Percentiles rank a stretch among this genome's conserved stretches.
These are phyloP conservation scores for Scedosporium dehoogii DNA, from an alignment of 2,329 filamentous ascomycete genomes.

Conservation along the genomic window DNA sequence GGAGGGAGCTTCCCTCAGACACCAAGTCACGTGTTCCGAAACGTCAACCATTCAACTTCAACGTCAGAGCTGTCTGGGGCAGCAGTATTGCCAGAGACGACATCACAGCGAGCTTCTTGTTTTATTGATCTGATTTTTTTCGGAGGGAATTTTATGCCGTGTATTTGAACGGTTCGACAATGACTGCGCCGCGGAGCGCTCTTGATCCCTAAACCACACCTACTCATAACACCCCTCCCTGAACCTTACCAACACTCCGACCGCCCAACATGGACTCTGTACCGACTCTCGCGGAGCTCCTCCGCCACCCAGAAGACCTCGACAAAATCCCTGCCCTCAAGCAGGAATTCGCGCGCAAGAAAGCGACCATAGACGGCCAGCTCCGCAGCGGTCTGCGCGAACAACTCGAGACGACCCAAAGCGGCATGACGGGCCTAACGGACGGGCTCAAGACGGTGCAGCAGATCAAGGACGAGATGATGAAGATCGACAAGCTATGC, in stretches of 20 bases:
- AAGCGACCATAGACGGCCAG: slow-evolving; percentile 81
- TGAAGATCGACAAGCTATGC: slow-evolving; percentile 95
- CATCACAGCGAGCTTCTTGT: not conserved
- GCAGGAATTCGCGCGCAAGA: slow-evolving; percentile 89
- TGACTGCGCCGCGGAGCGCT: not conserved
- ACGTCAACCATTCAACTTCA: not conserved
- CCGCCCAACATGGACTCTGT: slow-evolving; percentile 49
- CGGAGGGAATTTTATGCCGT: not conserved
- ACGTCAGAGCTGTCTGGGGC: not conserved
- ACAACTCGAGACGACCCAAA: slow-evolving; percentile 88
- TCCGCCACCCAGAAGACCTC: slow-evolving; percentile 91
- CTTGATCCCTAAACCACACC: not conserved
- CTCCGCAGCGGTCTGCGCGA: slow-evolving; percentile 80
- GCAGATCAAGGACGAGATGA: slow-evolving; percentile 95
- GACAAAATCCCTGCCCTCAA: slow-evolving; percentile 90
- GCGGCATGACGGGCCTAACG: slow-evolving; percentile 78
- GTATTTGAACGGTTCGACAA: not conserved
- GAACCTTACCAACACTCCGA: not conserved
- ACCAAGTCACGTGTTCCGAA: not conserved
- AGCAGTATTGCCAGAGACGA: not conserved
- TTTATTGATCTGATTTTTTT: not conserved
- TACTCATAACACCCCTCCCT: not conserved
- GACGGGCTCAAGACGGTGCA: slow-evolving; percentile 89
- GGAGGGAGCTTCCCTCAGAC: not conserved
- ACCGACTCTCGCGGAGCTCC: slow-evolving; percentile 81